Evolutionary conservation across 768 basidiomycete species (phyloP), one percentile per base, ranked within the genome.

Genomic region (Boletus sp.): DNA sequence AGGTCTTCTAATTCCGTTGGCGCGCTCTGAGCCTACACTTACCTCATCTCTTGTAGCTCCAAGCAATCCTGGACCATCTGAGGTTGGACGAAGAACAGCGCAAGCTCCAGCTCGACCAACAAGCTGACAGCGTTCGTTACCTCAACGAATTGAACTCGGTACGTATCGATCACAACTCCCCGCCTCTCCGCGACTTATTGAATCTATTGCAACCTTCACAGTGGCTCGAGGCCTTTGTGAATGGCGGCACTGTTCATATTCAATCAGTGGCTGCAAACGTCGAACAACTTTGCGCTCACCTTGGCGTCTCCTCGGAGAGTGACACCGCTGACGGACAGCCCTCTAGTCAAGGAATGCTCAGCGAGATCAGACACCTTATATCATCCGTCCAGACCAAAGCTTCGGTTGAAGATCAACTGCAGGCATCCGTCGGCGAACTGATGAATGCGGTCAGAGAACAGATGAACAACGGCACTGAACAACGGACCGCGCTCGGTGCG

Each of bases 171-270:
- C n/a, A 18, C 35, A 32, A 46, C n/a, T 44, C 20, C 35, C n/a
- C 10, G 18, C 39, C 1, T 30, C 14, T 33, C 11, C n/a, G 20
- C 1, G n/a, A 33, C 37, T 15, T 18, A 35, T 30, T 47, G 4
- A 63, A 45, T 55, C 11, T 15, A 29, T 42, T 28, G 7, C 14
- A 20, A 42, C 47, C 10, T 51, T 18, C 20, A 57, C 55, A 89
- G 84, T 94, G 92, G 92, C 79, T 94, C 41, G 92, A 94, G 62
- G 75, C 83, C 3, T 92, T 93, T 68, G 89, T 92, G 39, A 84
- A 83, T 40, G 84, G 85, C 44, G 86, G 87, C n/a, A 86, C 85
- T 0, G 80, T 81, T 14, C 89, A 92, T 60, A 85, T 90, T 24
- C 82, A 87, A 63, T 73, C 75, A 36, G 76, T 92, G 14, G 80